Evolutionary conservation across 306 rosid genomes (phyloP), one percentile per base, ranked within the genome.

Genomic region (Sechiopsis laciniata): DNA sequence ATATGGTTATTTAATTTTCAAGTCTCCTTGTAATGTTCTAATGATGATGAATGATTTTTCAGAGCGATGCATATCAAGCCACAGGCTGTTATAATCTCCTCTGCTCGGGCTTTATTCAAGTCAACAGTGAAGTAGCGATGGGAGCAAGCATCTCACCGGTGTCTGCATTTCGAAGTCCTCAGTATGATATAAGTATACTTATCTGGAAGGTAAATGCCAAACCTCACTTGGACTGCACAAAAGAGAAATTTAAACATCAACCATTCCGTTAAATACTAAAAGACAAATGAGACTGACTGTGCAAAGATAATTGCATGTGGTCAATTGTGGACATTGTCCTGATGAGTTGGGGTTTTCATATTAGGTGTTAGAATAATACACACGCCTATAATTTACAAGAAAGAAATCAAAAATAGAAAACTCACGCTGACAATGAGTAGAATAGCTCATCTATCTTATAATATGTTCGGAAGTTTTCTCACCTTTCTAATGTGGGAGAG

Each of bases 11-110:
- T 15, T 26, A 24, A 55, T 45, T 5, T 42, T 58, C 13, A 0
- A n/a, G 53, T 21, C 3, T 37, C 5, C 11, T 37, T 54, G 8
- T 40, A 7, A 16, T 54, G 19, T 2, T 19, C 0, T 52, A 14
- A 24, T 55, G 64, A 55, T 0, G 6, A 10, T 55, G 46, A 71
- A 50, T 59, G 50, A 29, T 48, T 22, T 77, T 74, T 55, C 89
- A 95, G 99, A 95, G 97, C 67, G 99, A 95, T 84, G 99, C 99
- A 77, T 95, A 95, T 81, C 99, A 95, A 88, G 99, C 99, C 62
- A 95, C 99, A 0, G 99, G 99, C 20, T 95, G 99, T 88, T 95
- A 95, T 85, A 95, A 95, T 80, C 99, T 95, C 76, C 92, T 95
- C 17, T 94, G 99, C 88, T 95, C 99, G 0, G 99, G 99, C 37